phyloP scores from a whole-genome alignment of 768 basidiomycete species.

The Floccularia luteovirens region DNA sequence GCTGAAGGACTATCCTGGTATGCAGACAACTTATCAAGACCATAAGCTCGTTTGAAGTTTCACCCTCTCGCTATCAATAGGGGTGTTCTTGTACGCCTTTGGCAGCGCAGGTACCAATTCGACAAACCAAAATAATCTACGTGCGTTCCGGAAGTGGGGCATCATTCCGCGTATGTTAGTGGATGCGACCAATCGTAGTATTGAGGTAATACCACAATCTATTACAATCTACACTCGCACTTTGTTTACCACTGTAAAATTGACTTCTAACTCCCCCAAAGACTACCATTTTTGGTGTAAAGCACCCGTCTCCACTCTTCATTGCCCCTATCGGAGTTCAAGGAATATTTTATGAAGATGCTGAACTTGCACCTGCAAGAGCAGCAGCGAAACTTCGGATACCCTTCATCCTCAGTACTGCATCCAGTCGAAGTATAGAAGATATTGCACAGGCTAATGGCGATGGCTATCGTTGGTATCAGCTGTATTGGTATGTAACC shows the following conservation, averaged over 20 bases:
- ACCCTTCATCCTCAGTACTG: constrained; percentile 72
- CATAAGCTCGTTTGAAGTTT: not conserved
- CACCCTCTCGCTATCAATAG: constrained; percentile 16
- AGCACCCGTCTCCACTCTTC: constrained; percentile 51
- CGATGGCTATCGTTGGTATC: constrained; percentile 67
- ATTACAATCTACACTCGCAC: not conserved
- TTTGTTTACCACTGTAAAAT: not conserved
- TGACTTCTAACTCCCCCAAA: constrained; percentile 18
- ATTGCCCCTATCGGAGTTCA: constrained; percentile 77
- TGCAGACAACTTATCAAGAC: constrained; percentile 8
- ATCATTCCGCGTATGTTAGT: constrained; percentile 81
- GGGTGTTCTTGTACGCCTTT: constrained; percentile 67
- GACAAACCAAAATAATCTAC: constrained; percentile 62
- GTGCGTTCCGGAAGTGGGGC: constrained; percentile 56
- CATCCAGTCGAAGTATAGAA: constrained; percentile 66
- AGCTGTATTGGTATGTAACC: constrained; percentile 62
- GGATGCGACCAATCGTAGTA: constrained; percentile 43
- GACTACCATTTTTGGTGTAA: constrained; percentile 69
- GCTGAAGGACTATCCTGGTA: constrained; percentile 50
- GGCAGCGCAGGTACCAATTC: constrained; percentile 69
- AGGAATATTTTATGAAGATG: constrained; percentile 62
- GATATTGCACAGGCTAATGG: constrained; percentile 71
- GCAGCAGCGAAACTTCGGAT: constrained; percentile 57
- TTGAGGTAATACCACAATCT: constrained; percentile 38
- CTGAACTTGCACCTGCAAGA: constrained; percentile 61